Conservation (phyloP, 345 rosid species). For the Linum trigynum region DNA sequence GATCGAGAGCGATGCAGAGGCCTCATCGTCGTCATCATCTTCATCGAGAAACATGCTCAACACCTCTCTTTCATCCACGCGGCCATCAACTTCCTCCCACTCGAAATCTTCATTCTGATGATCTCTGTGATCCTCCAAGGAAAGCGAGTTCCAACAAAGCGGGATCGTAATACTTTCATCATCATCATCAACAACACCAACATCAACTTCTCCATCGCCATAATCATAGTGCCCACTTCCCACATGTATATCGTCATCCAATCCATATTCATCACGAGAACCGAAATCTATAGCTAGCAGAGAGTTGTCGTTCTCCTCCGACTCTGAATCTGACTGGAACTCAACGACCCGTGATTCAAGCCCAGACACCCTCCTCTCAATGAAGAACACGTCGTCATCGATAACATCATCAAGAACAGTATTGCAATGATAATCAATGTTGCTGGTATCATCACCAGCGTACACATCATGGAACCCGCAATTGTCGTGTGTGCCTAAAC, state of each 20-base stretch:
- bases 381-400: conserved; percentile 39
- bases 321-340: conserved; percentile 41
- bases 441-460: conserved; percentile 16
- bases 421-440: conserved; percentile 12
- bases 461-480: conserved; percentile 25
- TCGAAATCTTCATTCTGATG: conserved; percentile 55
- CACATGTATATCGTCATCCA: conserved; percentile 8
- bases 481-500: conserved; percentile 30
- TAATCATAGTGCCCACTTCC: conserved; percentile 2
- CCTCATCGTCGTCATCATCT: conserved; percentile 48
- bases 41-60: conserved; percentile 43
- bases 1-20: conserved; percentile 46
- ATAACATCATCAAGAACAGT: conserved; percentile 22
- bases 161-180: conserved; percentile 41
- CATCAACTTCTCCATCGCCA: conserved; percentile 19
- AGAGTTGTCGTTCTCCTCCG: conserved; percentile 29
- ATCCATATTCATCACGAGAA: conserved; percentile 44
- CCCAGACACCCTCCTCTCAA: conserved; percentile 39
- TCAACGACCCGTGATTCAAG: conserved; percentile 30
- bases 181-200: conserved; percentile 28
- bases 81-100: conserved; percentile 88
- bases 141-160: conserved; percentile 72
- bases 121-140: conserved; percentile 52
- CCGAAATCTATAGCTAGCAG: conserved; percentile 25
- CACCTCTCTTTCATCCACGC: conserved; percentile 55